Evolutionary conservation across 2,329 filamentous ascomycete species (phyloP).

Genomic region (Fusarium sp.): DNA sequence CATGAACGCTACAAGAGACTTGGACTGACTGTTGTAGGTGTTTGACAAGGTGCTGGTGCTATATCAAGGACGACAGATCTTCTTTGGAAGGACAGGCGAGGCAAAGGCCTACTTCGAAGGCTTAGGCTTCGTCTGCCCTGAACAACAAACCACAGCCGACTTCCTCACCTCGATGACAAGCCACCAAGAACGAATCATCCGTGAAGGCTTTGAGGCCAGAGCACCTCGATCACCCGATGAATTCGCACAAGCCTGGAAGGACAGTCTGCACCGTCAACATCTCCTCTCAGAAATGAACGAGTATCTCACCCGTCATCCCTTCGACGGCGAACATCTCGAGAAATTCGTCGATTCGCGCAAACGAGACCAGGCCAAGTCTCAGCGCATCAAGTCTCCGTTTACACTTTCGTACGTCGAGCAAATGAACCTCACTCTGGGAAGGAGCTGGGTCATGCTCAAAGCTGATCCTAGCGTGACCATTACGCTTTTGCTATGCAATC

Average conservation of each 20-base stretch:
- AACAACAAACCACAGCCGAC: constrained; percentile 74
- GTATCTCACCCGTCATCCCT: constrained; percentile 45
- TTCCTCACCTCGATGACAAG: constrained; percentile 70
- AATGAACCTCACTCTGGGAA: constrained; percentile 32
- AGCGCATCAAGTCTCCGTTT: constrained; percentile 37
- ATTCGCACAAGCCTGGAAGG: constrained; percentile 52
- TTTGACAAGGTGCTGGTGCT: constrained; percentile 78
- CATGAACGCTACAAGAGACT: rapidly evolving
- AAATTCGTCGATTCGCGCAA: constrained; percentile 41
- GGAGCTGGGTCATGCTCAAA: constrained; percentile 42
- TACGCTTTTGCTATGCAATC: constrained; percentile 38
- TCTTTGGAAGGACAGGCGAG: constrained; percentile 45
- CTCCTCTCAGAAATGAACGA: constrained; percentile 49
- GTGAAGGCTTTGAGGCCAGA: constrained; percentile 49
- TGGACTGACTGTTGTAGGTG: constrained; percentile 45
- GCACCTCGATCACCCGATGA: constrained; percentile 53
- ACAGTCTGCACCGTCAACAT: constrained; percentile 39
- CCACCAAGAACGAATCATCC: constrained; percentile 51
- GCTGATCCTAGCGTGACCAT: constrained; percentile 37
- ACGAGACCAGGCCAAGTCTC: constrained; percentile 42
- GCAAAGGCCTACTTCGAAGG: constrained; percentile 47
- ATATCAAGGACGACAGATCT: constrained; percentile 76
- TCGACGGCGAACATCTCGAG: constrained; percentile 45
- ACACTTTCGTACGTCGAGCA: constrained; percentile 39
- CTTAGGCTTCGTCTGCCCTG: constrained; percentile 68